phyloP scores from a whole-genome alignment of 371 early-diverging fungal species.

The Chytridiales sp. region DNA sequence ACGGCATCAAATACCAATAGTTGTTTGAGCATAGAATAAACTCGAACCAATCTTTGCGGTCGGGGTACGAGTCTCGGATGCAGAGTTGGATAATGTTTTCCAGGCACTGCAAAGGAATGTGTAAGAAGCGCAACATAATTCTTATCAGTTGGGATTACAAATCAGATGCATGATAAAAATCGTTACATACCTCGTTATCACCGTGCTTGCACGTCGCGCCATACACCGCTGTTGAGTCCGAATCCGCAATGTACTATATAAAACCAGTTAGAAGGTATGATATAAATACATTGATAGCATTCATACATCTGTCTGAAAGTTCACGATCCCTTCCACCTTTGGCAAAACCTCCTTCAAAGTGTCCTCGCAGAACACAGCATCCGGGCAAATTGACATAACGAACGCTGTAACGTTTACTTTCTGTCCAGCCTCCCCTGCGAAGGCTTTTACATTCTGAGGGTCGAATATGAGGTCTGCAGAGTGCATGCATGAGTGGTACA shows the following conservation, averaged over 20 bases:
- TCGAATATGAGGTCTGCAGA: no score
- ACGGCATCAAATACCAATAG: constrained; percentile 10
- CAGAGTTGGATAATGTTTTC: constrained; percentile 31
- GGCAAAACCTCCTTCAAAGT: constrained; percentile 13
- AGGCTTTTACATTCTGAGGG: no score
- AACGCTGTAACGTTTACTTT: constrained; percentile 25
- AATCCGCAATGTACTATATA: constrained; percentile 20
- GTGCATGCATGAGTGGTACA: no score
- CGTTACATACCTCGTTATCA: constrained; percentile 6
- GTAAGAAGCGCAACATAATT: background rate
- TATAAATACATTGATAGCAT: background rate
- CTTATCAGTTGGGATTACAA: background rate
- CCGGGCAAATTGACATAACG: constrained; percentile 33
- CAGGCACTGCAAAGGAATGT: constrained; percentile 3
- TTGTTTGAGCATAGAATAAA: constrained; percentile 20
- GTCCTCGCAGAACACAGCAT: constrained; percentile 28
- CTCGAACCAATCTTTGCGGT: constrained; percentile 10
- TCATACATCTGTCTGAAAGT: constrained; percentile 18
- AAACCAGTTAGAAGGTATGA: background rate
- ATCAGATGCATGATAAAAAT: background rate
- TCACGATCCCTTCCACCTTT: constrained; percentile 11
- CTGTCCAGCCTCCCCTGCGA: background rate
- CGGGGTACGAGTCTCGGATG: constrained; percentile 14
- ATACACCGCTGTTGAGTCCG: background rate
- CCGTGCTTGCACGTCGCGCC: constrained; percentile 27